phyloP scores from a whole-genome alignment of 2,329 filamentous ascomycete genomes.

The Scedosporium apiospermum region DNA sequence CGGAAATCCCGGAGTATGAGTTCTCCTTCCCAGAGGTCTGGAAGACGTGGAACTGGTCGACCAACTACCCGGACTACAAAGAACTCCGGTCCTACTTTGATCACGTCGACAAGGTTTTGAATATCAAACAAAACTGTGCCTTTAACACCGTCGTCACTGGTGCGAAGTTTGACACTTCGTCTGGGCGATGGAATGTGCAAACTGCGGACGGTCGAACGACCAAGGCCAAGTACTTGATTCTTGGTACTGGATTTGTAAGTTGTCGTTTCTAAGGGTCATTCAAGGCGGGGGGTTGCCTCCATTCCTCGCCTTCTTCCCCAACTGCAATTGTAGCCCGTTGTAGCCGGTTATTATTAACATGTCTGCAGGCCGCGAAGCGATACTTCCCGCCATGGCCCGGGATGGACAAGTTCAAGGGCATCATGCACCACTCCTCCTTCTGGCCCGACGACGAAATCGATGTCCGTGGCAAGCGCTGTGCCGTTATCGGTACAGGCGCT shows the following conservation, averaged over 20 bases:
- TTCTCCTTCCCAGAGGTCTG: slow-evolving; percentile 41
- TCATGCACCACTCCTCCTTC: slow-evolving; percentile 49
- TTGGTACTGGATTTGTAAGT: slow-evolving; percentile 42
- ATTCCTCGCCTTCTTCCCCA: background rate
- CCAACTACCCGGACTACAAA: slow-evolving; percentile 38
- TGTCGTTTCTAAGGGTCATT: no score
- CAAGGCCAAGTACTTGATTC: slow-evolving; percentile 39
- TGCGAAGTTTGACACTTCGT: slow-evolving; percentile 38
- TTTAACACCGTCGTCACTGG: slow-evolving; percentile 47
- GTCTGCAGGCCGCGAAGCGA: slow-evolving; percentile 40
- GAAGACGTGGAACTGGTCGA: slow-evolving; percentile 48
- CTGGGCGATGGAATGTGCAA: slow-evolving; percentile 38
- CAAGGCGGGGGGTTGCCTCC: background rate
- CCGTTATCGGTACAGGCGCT: slow-evolving; percentile 55
- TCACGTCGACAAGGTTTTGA: slow-evolving; percentile 44
- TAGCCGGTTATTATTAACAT: background rate
- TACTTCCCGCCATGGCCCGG: slow-evolving; percentile 52
- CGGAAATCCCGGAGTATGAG: slow-evolving; percentile 42
- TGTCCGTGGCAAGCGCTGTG: slow-evolving; percentile 47
- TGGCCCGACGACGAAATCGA: slow-evolving; percentile 50
- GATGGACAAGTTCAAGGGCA: slow-evolving; percentile 49
- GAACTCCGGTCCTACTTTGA: slow-evolving; percentile 51
- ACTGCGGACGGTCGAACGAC: slow-evolving; percentile 39
- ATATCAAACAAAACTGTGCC: slow-evolving; percentile 45
- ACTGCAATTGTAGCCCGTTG: background rate